Base-by-base conservation (phyloP, 2,329 filamentous ascomycete species). In the Penicillium sp. region DNA sequence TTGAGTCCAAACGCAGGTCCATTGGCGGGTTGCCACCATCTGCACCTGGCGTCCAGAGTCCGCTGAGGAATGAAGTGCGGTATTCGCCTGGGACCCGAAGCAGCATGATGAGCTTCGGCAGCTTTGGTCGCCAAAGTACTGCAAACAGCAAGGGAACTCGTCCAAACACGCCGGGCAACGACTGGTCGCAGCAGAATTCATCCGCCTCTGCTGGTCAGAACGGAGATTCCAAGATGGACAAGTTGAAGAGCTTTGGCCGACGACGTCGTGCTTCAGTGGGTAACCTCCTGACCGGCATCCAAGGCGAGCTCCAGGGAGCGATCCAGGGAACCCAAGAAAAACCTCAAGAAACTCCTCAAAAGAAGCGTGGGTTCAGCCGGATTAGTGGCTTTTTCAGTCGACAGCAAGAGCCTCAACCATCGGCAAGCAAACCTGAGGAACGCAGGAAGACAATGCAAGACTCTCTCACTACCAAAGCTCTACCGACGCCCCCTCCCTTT, bases 181-280 rank as follows among this genome's bases (percentile, higher is more conserved):
- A 56, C 7, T 26, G 63, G 11, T 56, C 58, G 1, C 34, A 51
- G 16, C 39, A 29, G 31, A 33, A 51, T 14, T 46, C 31, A 7
- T 49, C 54, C 3, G 49, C 29, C 4, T 56, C 57, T 42, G 45
- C 55, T 19, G 55, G 43, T 23, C 58, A 48, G 14, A 61, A 58
- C 23, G 40, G 40, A n/a, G 59, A 61, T 28, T 64, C 67, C 13
- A 56, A 62, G 37, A 64, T 67, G 54, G 61, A 61, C 21, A 71
- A 65, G 46, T 45, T 71, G 51, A 70, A 67, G 47, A 61, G 52
- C 29, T 64, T 69, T 21, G 58, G 63, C n/a, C 64, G 57, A 34
- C 63, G 66, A 24, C 67, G 66, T 16, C 63, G 67, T 16, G 50
- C 60, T 13, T 71, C 69, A 2, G 58, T 66, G 16, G 58, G 62